These are phyloP conservation scores for Jaminaea rosea DNA, from an alignment of 1,284 basidiomycete genomes.

Conservation along the genomic window DNA sequence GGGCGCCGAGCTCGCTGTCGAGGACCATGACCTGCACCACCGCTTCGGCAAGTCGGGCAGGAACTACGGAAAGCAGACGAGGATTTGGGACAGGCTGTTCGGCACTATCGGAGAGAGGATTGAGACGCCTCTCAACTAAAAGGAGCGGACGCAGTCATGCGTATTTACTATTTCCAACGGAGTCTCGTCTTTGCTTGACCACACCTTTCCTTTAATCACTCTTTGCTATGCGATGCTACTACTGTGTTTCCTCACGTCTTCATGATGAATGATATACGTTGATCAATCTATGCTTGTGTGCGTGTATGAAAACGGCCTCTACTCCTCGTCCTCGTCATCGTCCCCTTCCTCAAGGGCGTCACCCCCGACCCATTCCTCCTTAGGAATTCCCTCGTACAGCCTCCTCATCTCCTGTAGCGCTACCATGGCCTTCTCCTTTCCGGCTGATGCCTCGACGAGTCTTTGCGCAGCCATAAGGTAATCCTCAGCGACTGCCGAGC, in stretches of 20 bases:
- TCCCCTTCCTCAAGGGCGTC: too few species aligned
- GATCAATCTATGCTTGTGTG: too few species aligned
- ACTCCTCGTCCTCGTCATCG: neutral
- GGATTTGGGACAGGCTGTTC: slow-evolving; percentile 44
- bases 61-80: slow-evolving; percentile 45
- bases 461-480: neutral
- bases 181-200: too few species aligned
- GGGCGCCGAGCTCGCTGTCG: slow-evolving; percentile 31
- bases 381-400: neutral
- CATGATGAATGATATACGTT: too few species aligned
- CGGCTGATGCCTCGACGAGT: neutral
- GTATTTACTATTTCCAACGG: too few species aligned
- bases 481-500: neutral
- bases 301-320: too few species aligned
- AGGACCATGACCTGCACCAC: slow-evolving; percentile 47
- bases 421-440: neutral
- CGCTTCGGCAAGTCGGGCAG: slow-evolving; percentile 20
- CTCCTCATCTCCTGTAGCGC: neutral
- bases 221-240: too few species aligned
- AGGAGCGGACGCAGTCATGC: too few species aligned
- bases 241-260: too few species aligned
- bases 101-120: slow-evolving; percentile 39
- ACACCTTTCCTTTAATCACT: too few species aligned
- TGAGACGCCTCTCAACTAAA: slow-evolving; percentile 9
- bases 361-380: neutral